These are phyloP conservation scores for Pestalotiopsis sp. DNA, from an alignment of 2,329 filamentous ascomycete genomes.

Conservation along the genomic window DNA sequence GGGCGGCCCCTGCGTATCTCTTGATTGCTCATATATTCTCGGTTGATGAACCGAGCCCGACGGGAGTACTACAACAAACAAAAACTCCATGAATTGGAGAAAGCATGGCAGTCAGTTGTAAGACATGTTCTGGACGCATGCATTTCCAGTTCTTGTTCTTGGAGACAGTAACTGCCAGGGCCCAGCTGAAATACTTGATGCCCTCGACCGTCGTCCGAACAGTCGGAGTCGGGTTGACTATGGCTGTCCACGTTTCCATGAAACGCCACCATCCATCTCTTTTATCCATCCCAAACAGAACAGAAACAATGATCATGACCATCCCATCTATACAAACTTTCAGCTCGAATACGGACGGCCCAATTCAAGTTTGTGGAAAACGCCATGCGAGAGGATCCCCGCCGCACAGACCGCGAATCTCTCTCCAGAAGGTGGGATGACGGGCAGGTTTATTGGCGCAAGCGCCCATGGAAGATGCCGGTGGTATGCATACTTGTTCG, in stretches of 20 bases:
- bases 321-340: neutral
- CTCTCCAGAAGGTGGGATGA: neutral
- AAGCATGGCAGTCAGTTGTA: no score
- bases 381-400: neutral
- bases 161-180: neutral
- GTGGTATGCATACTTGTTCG: neutral
- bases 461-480: neutral
- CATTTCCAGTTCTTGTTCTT: no score
- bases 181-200: neutral
- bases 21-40: neutral
- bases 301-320: neutral
- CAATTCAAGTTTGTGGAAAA: neutral
- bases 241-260: neutral
- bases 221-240: neutral
- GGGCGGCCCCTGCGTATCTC: neutral
- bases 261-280: neutral
- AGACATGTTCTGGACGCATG: no score
- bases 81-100: no score
- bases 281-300: neutral
- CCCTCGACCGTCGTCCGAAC: neutral
- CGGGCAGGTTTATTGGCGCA: neutral
- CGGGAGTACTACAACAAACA: neutral
- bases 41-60: neutral
- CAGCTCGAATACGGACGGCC: neutral
- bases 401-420: constrained; percentile 1